Evolutionary conservation across 768 basidiomycete genomes (phyloP), one percentile per base, ranked within the genome.

Genomic region (Mycena belliarum): DNA sequence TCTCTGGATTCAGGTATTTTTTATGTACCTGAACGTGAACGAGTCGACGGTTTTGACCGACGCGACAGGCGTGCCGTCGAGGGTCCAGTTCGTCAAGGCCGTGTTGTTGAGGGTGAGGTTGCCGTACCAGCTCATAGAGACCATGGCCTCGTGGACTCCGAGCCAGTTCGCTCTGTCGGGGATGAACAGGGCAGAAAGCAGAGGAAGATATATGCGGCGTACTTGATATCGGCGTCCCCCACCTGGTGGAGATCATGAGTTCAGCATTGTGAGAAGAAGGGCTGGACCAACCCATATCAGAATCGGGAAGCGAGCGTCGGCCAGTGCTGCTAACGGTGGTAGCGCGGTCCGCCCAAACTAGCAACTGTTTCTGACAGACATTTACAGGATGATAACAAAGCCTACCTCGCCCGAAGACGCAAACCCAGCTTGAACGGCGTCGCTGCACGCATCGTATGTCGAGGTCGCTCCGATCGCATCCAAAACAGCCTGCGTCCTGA

Each of bases 121-220:
- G 6, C 79, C 78, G 43, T 76, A 78, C 79, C 79, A 80, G 44
- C 74, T 69, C 78, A 80, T 80, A 2, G 76, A 73, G 18, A 77
- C 73, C 8, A 72, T 73, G 0, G 71, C 68, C 1, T 71, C 71
- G 37, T 75, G 73, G 4, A 70, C 71, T 2, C 75, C 75, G 12
- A 76, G 67, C 75, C 75, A 76, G 58, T 76, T 76, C 42, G 72
- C 72, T 38, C 66, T 73, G 72, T 28, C 2, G 12, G 1, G 44
- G 25, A 26, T 10, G n/a, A 20, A 37, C 14, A 41, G 35, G 16
- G 32, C 48, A 25, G 42, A n/a, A n/a, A 50, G 35, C 29, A 11
- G 9, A 7, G 29, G 29, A 33, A 16, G 37, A 16, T 29, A 44
- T 23, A 54, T 61, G n/a, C n/a, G n/a, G n/a, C n/a, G 37, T 55